These are phyloP conservation scores for Exophiala sideris DNA, from an alignment of 2,329 filamentous ascomycete species.

Conservation along the genomic window DNA sequence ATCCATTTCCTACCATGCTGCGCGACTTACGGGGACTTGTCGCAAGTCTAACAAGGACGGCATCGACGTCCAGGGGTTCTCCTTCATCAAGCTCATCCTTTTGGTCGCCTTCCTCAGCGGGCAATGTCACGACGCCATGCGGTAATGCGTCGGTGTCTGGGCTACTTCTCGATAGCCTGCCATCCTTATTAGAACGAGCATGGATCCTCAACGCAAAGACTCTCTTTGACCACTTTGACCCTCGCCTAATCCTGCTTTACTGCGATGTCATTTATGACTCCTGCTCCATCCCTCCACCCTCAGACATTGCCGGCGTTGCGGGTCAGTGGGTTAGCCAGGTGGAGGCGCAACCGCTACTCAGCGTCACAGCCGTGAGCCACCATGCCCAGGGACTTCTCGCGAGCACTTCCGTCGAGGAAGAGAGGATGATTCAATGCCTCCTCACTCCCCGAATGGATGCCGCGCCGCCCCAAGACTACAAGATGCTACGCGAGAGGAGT, in stretches of 20 bases:
- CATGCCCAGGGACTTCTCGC: background rate
- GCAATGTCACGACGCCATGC: background rate
- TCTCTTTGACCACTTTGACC: conserved; percentile 7
- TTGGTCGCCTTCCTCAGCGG: background rate
- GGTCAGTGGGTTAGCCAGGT: conserved; percentile 1
- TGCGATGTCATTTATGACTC: background rate
- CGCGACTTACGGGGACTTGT: background rate
- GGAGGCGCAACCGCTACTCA: background rate
- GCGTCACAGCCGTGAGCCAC: too few species aligned
- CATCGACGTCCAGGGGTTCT: background rate
- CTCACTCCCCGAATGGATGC: background rate
- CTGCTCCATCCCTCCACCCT: conserved; percentile 5
- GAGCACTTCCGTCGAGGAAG: background rate
- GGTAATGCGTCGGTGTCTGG: background rate
- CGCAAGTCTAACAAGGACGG: background rate
- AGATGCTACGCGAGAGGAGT: conserved; percentile 1
- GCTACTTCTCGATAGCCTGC: background rate
- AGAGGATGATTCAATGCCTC: background rate
- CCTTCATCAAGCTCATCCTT: background rate
- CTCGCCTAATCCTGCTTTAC: conserved; percentile 5
- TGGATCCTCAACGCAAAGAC: conserved; percentile 10
- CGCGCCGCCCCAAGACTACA: background rate
- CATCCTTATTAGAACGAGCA: background rate
- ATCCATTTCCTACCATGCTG: conserved; percentile 3
- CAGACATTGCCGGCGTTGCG: background rate